These are phyloP conservation scores for Fistulinella staudtii DNA, from an alignment of 1,284 basidiomycete species.

Conservation along the genomic window DNA sequence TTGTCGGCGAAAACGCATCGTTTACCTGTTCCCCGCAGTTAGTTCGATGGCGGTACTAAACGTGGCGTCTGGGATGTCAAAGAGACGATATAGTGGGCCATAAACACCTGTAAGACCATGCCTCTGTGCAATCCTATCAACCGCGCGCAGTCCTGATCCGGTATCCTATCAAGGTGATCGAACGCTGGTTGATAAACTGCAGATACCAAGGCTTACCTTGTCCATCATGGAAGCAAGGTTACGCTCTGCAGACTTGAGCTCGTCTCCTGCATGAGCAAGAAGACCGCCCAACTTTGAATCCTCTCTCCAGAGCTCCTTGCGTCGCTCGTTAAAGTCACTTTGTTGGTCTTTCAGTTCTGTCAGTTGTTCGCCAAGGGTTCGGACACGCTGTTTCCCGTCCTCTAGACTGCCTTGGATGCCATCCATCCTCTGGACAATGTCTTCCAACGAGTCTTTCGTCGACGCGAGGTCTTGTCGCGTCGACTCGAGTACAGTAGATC, in stretches of 20 bases:
- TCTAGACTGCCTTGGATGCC: constrained; percentile 70
- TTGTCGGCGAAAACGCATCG: background rate
- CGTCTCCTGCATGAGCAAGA: constrained; percentile 72
- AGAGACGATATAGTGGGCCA: constrained; percentile 92
- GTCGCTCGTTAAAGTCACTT: constrained; percentile 68
- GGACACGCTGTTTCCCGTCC: constrained; percentile 68
- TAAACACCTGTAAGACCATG: constrained; percentile 79
- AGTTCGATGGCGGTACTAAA: constrained; percentile 94
- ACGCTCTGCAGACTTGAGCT: constrained; percentile 79
- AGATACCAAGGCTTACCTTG: constrained; percentile 53
- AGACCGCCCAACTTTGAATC: constrained; percentile 84
- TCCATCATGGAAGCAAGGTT: constrained; percentile 91
- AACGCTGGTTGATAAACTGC: background rate
- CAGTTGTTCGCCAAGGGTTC: constrained; percentile 66
- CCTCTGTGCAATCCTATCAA: constrained; percentile 77
- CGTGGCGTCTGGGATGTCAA: constrained; percentile 83
- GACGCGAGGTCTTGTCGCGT: constrained; percentile 45
- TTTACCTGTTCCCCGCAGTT: constrained; percentile 88
- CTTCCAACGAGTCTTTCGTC: constrained; percentile 46
- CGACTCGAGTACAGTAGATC: constrained; percentile 47
- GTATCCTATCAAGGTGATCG: constrained; percentile 63
- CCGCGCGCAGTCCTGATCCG: constrained; percentile 78
- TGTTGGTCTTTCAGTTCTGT: constrained; percentile 67
- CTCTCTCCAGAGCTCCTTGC: constrained; percentile 95
- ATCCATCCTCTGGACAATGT: constrained; percentile 57